Conservation (phyloP, 2,329 filamentous ascomycete genomes). For the Capronia coronata region DNA sequence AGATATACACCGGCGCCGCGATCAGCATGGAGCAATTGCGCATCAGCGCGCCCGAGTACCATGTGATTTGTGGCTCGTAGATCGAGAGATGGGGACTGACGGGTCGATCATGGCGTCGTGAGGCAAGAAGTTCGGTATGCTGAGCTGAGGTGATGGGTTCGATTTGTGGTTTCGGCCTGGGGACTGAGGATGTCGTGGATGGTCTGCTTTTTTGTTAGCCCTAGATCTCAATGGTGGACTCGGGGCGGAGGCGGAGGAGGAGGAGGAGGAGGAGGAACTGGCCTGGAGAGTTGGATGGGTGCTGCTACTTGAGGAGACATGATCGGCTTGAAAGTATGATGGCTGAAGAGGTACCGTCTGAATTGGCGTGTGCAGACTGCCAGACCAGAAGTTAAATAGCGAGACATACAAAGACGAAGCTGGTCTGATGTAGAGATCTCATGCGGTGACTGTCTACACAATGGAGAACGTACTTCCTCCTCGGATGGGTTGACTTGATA, state of each 20-base stretch:
- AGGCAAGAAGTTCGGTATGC: slow-evolving; percentile 60
- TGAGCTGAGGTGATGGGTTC: slow-evolving; percentile 46
- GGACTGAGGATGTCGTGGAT: slow-evolving; percentile 1
- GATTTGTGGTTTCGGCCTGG: not conserved
- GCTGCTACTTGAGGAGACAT: not conserved
- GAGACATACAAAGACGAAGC: too few species aligned
- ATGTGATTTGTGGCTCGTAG: slow-evolving; percentile 82
- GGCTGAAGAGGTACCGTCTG: not conserved
- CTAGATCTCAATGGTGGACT: too few species aligned
- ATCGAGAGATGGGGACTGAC: slow-evolving; percentile 76
- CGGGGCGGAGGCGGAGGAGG: too few species aligned
- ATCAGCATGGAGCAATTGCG: slow-evolving; percentile 72
- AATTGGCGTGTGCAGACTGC: not conserved
- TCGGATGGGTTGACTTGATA: not conserved
- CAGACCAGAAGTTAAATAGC: not conserved
- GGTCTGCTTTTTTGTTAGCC: not conserved
- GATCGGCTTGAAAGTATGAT: not conserved
- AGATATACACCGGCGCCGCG: slow-evolving; percentile 69
- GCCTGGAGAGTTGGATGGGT: not conserved
- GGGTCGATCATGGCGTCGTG: slow-evolving; percentile 74
- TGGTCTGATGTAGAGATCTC: too few species aligned
- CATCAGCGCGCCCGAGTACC: slow-evolving; percentile 67
- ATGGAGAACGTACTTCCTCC: not conserved
- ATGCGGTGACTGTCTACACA: not conserved
- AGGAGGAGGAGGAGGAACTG: not conserved